Evolutionary conservation across 495 filamentous ascomycete species (phyloP).

Genomic region (Sordaria brevicollis): DNA sequence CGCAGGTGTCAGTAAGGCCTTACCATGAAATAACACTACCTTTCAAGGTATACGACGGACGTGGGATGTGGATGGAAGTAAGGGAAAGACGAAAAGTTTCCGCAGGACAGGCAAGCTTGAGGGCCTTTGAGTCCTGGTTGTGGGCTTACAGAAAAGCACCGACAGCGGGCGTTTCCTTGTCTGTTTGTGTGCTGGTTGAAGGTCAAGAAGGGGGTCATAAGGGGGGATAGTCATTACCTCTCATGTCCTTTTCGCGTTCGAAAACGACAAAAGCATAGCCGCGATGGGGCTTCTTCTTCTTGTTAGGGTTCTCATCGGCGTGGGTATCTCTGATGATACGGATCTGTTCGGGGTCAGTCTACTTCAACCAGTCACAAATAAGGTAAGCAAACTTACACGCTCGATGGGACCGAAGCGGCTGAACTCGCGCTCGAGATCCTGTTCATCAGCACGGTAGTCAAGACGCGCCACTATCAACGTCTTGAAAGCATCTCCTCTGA

Average conservation of each 20-base stretch:
- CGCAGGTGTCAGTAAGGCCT: conserved; percentile 47
- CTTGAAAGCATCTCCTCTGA: conserved; percentile 87
- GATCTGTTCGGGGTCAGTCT: conserved; percentile 46
- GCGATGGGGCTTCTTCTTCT: conserved; percentile 71
- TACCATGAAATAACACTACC: conserved; percentile 33
- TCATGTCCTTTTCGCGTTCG: conserved; percentile 98
- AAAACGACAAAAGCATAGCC: conserved; percentile 98
- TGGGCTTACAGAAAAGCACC: conserved; percentile 10
- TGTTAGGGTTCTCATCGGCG: conserved; percentile 58
- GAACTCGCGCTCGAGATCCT: conserved; percentile 91
- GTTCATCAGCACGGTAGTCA: conserved; percentile 76
- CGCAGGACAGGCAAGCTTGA: conserved; percentile 46
- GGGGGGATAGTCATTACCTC: conserved; percentile 59
- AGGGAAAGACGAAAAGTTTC: conserved; percentile 8
- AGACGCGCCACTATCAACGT: conserved; percentile 89
- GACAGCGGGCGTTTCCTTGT: background rate
- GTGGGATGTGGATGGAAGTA: conserved; percentile 9
- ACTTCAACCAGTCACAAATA: background rate
- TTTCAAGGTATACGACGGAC: conserved; percentile 6
- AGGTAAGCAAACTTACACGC: conserved; percentile 46
- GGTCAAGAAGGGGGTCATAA: conserved; percentile 26
- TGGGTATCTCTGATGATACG: conserved; percentile 67
- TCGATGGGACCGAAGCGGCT: conserved; percentile 91
- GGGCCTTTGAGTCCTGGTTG: conserved; percentile 35
- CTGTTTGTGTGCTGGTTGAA: conserved; percentile 12